phyloP scores from a whole-genome alignment of 2,329 filamentous ascomycete species.

The Aspergillus ustus region DNA sequence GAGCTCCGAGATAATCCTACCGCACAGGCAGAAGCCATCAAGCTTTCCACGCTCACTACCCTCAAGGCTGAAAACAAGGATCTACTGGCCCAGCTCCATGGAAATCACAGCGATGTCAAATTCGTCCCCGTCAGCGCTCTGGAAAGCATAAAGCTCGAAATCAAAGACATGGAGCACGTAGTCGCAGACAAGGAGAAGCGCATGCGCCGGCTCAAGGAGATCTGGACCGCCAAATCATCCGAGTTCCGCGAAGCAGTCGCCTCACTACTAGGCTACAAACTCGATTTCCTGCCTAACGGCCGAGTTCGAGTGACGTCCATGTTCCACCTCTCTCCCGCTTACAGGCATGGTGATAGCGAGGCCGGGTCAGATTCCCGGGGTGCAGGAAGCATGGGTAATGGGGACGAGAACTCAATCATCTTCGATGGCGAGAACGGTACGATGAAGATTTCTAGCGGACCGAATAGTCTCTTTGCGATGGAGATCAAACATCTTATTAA shows the following conservation, averaged over 20 bases:
- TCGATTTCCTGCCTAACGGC: constrained; percentile 96
- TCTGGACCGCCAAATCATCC: constrained; percentile 86
- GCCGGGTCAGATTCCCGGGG: constrained; percentile 63
- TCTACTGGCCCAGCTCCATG: constrained; percentile 72
- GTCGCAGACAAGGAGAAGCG: constrained; percentile 77
- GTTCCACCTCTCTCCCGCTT: constrained; percentile 70
- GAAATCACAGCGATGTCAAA: constrained; percentile 54
- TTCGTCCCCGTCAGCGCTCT: constrained; percentile 78
- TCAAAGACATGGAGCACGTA: constrained; percentile 71
- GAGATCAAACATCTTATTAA: constrained; percentile 86
- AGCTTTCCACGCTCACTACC: constrained; percentile 75
- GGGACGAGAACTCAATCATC: constrained; percentile 65
- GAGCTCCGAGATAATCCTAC: constrained; percentile 93
- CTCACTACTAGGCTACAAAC: constrained; percentile 87
- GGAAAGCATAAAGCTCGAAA: constrained; percentile 73
- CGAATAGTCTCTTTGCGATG: constrained; percentile 80
- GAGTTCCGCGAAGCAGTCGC: constrained; percentile 97
- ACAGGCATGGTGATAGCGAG: constrained; percentile 50
- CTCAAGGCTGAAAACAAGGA: constrained; percentile 84
- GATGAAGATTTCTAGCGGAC: constrained; percentile 96
- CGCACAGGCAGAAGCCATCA: constrained; percentile 80
- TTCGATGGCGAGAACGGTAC: constrained; percentile 94
- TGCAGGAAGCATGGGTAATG: constrained; percentile 50
- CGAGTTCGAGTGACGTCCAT: constrained; percentile 90
- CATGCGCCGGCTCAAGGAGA: constrained; percentile 83